These are phyloP conservation scores for Chenopodium suecicum DNA, from an alignment of 148 eudicot species.

Conservation along the genomic window DNA sequence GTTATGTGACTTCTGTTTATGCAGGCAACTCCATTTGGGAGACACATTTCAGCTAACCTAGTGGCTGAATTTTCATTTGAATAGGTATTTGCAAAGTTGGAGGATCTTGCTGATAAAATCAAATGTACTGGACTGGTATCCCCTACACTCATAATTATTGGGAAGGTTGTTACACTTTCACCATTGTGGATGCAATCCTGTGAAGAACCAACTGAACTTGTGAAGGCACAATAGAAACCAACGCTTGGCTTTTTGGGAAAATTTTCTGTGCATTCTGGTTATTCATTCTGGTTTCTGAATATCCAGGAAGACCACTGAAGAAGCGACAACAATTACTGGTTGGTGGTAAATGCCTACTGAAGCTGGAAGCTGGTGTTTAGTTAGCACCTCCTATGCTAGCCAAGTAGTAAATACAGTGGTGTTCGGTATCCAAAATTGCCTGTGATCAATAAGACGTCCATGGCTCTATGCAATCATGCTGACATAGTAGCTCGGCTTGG, in stretches of 20 bases:
- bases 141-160: conserved; percentile 88
- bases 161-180: conserved; percentile 91
- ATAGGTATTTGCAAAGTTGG: conserved; percentile 77
- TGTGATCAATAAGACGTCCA: not conserved
- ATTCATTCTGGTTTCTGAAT: not conserved
- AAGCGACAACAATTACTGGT: not conserved
- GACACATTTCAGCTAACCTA: not conserved
- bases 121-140: conserved; percentile 56
- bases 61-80: conserved; percentile 17
- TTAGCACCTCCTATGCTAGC: not conserved
- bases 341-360: not conserved
- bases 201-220: conserved; percentile 23
- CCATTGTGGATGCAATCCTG: conserved; percentile 66
- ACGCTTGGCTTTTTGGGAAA: not conserved
- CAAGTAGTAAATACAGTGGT: not conserved
- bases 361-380: not conserved
- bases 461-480: not conserved
- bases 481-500: not conserved
- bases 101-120: conserved; percentile 71
- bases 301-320: not conserved
- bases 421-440: not conserved
- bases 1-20: not conserved
- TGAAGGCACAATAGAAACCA: conserved; percentile 26
- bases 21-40: not conserved
- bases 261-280: not conserved